Evolutionary conservation across 768 basidiomycete genomes (phyloP), one percentile per base, ranked within the genome.

Genomic region (Mycena floridula): DNA sequence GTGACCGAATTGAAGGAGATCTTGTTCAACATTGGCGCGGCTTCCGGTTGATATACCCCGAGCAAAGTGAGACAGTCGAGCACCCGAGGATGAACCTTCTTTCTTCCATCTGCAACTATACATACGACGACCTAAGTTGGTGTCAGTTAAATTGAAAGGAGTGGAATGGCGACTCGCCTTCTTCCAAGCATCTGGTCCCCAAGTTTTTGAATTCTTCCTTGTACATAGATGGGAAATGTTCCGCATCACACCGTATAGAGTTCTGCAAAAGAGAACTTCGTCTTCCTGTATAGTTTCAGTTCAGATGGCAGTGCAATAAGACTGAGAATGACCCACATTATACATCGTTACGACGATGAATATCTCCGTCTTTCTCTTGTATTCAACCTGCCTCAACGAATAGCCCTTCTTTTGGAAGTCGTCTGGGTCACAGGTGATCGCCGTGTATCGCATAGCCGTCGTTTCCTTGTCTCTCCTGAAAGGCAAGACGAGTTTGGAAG

Each of bases 341-440:
- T 85, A 96, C 91, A 96, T 92, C 20, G 93, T 97, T 55, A 97
- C 87, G 46, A 91, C 89, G 59, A 97, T 86, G 67, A 95, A 88
- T 44, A 97, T 60, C 57, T 97, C 94, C 11, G 92, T 96, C 45
- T 83, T 76, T 43, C 92, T 74, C 24, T 82, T 80, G 49, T 66
- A 77, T 56, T 88, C 77, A 57, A 85, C 85, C 59, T 96, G 94
- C 41, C 93, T 74, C 24, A 97, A 71, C 48, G 83, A 87, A 62
- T 89, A 94, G 9, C 88, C 84, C 38, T 79, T 79, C 58, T 73
- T 77, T 62, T 88, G 82, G 58, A 94, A 96, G 25, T 94, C 85
- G 58, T 97, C 89, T 1, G 94, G 93, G 58, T 93, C 91, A 60
- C 92, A 91, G 8, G 92, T 96, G 5, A 94, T 86, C 0, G 90